Percentiles rank a stretch among this genome's conserved stretches.
phyloP scores from a whole-genome alignment of 78 protist species.

The Bodo saltans region DNA sequence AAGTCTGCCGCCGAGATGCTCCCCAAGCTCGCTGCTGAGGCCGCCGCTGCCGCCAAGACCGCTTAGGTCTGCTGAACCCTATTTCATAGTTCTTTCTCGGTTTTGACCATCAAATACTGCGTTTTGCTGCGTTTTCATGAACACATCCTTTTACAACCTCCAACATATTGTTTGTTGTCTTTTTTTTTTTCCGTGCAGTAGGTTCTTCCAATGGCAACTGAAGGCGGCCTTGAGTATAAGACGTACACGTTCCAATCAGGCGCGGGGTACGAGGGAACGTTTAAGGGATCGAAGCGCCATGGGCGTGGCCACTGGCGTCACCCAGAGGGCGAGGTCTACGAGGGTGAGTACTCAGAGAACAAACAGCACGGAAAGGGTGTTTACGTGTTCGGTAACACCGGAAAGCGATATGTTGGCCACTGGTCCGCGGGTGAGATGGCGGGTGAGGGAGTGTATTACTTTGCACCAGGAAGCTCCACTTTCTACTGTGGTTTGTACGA shows the following conservation, averaged over 20 bases:
- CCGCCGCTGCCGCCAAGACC: background rate
- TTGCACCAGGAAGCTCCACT: conserved; percentile 28
- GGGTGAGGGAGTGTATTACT: conserved; percentile 32
- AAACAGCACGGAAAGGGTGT: conserved; percentile 34
- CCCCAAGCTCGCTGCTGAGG: background rate
- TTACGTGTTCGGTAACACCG: conserved; percentile 4
- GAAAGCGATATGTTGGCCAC: conserved; percentile 32
- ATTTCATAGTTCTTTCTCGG: background rate
- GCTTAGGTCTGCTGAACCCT: background rate
- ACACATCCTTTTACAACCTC: no score
- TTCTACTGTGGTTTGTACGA: conserved; percentile 31
- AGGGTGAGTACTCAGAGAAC: conserved; percentile 33
- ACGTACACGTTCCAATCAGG: background rate
- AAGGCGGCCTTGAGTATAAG: background rate
- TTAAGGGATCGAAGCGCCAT: background rate
- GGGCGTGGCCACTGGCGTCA: conserved; percentile 4
- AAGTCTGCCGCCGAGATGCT: background rate
- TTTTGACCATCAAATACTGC: background rate
- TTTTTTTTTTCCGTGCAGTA: no score
- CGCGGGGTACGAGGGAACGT: conserved; percentile 2
- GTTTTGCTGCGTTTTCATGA: background rate
- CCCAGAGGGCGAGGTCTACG: conserved; percentile 36
- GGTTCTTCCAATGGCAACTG: background rate
- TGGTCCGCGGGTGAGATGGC: conserved; percentile 33
- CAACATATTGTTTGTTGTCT: no score